Evolutionary conservation across 1,284 basidiomycete species (phyloP).

Genomic region (Apiotrichum sp.): DNA sequence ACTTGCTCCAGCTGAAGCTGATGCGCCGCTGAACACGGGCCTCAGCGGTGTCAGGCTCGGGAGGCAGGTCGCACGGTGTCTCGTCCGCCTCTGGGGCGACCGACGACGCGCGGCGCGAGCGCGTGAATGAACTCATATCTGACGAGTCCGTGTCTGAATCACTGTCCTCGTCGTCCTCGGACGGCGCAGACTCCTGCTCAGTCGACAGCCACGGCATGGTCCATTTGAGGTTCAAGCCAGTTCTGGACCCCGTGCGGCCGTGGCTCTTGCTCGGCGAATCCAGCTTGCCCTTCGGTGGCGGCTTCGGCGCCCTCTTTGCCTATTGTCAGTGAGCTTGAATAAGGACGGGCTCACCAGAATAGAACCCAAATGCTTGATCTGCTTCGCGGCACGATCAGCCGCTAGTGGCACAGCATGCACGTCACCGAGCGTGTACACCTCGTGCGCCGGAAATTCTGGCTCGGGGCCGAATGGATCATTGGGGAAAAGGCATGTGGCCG

Average conservation of each 20-base stretch:
- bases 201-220: conserved; percentile 6
- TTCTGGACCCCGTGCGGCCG: conserved; percentile 10
- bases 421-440: conserved; percentile 30
- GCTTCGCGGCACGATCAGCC: conserved; percentile 20
- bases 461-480: conserved; percentile 12
- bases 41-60: conserved; percentile 9
- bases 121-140: background rate
- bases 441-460: conserved; percentile 16
- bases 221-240: conserved; percentile 9
- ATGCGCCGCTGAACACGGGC: conserved; percentile 20
- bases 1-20: conserved; percentile 26
- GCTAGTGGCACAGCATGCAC: conserved; percentile 38
- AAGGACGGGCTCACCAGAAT: conserved; percentile 17
- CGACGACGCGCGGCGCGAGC: conserved; percentile 9
- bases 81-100: conserved; percentile 36
- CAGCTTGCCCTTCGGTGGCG: conserved; percentile 1
- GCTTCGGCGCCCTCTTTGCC: conserved; percentile 20
- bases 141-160: conserved; percentile 9
- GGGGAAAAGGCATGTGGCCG: conserved; percentile 26
- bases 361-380: conserved; percentile 18
- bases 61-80: conserved; percentile 14
- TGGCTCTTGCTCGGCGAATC: background rate
- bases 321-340: conserved; percentile 3
- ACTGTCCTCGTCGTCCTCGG: conserved; percentile 1
- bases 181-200: background rate